A percentile compares a stretch with the other conserved stretches of the same genome.
Evolutionary conservation across 352 stramenopile species (phyloP).

Genomic region (Pythium catenulatum): DNA sequence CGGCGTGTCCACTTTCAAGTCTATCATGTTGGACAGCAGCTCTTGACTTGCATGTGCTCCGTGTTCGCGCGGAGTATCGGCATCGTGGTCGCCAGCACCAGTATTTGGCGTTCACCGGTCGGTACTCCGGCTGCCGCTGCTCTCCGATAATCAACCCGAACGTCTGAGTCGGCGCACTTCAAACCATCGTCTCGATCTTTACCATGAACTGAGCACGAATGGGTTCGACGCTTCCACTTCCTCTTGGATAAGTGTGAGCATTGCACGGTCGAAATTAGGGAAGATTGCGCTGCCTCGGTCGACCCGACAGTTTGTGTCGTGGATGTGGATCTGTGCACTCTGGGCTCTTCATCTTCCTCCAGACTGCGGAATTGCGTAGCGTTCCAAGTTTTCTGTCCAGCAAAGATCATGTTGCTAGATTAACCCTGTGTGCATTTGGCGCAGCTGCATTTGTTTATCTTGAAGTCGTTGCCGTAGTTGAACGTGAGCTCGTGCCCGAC

Average conservation of each 20-base stretch:
- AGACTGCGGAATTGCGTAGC: no score
- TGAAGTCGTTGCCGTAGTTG: no score
- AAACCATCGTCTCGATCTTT: background rate
- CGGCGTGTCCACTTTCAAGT: constrained; percentile 21
- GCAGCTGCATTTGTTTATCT: no score
- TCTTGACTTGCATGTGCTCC: background rate
- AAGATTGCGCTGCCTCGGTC: constrained; percentile 4
- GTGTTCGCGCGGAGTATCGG: background rate
- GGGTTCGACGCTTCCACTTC: background rate
- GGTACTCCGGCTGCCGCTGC: background rate
- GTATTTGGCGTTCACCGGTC: background rate
- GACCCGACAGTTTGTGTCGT: constrained; percentile 27
- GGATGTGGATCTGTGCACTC: constrained; percentile 45
- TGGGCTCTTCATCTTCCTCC: background rate
- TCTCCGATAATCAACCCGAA: constrained; percentile 27
- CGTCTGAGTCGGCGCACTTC: background rate
- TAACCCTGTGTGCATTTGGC: no score
- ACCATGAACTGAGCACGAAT: constrained; percentile 34
- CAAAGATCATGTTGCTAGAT: no score
- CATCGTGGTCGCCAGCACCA: background rate
- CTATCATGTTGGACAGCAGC: constrained; percentile 26
- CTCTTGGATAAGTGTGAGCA: constrained; percentile 15
- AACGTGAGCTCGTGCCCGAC: no score
- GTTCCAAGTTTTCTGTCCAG: no score
- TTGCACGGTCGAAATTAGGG: background rate